These are phyloP conservation scores for Guadua angustifolia DNA, from an alignment of 176 grass and related monocot species.

Conservation along the genomic window DNA sequence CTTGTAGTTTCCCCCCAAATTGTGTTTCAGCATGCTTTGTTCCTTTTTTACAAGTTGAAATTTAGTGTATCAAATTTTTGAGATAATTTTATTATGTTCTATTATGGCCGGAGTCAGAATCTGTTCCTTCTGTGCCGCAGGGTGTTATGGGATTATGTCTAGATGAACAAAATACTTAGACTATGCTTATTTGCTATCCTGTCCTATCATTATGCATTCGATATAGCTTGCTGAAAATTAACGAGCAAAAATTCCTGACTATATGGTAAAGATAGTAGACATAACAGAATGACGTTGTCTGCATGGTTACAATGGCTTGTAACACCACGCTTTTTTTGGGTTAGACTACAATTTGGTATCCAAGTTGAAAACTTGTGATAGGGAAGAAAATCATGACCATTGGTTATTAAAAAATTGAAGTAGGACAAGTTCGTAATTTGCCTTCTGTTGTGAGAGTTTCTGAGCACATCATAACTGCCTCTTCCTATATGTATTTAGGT, in stretches of 20 bases:
- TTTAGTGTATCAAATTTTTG: background rate
- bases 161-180: background rate
- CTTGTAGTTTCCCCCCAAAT: background rate
- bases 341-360: background rate
- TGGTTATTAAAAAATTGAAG: conserved; percentile 13
- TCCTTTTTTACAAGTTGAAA: conserved; percentile 2
- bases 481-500: conserved; percentile 55
- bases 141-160: conserved; percentile 4
- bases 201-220: background rate
- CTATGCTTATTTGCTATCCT: background rate
- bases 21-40: background rate
- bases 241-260: background rate
- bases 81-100: background rate
- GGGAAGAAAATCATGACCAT: background rate
- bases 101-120: background rate
- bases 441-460: conserved; percentile 32
- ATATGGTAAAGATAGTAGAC: background rate
- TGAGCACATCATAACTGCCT: conserved; percentile 34
- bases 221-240: background rate
- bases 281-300: background rate
- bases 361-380: background rate
- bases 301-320: conserved; percentile 14
- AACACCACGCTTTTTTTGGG: background rate
- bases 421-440: background rate
- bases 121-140: background rate